Evolutionary conservation across 1,139 yeast genomes (phyloP).

Genomic region (Zhuliangozyma parablackwelliae): DNA sequence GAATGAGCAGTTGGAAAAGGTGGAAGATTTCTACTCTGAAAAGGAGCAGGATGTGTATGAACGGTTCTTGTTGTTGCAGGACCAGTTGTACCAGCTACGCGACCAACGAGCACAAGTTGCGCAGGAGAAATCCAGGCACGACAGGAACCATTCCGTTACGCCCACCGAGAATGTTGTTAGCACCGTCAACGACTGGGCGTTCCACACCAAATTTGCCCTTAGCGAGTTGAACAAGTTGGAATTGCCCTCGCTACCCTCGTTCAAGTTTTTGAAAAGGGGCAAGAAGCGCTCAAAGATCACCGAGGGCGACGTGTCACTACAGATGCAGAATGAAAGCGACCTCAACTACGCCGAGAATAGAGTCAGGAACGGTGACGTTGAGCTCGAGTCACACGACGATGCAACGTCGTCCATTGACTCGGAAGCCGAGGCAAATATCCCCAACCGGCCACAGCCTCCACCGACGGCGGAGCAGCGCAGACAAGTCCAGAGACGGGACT

Average conservation of each 20-base stretch:
- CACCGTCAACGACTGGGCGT: constrained; percentile 29
- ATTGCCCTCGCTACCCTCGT: constrained; percentile 55
- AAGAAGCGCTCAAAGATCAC: constrained; percentile 1
- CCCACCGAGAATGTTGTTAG: constrained; percentile 12
- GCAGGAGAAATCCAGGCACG: constrained; percentile 12
- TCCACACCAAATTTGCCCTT: constrained; percentile 28
- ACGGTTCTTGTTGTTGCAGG: constrained; percentile 59
- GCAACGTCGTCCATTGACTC: constrained; percentile 16
- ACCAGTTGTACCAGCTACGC: constrained; percentile 60
- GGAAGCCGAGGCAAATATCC: constrained; percentile 8
- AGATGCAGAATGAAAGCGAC: constrained; percentile 15
- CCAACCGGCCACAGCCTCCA: constrained; percentile 3
- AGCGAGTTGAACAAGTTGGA: constrained; percentile 42
- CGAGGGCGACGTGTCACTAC: constrained; percentile 14
- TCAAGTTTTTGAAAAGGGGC: constrained; percentile 34
- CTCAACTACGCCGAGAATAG: constrained; percentile 36
- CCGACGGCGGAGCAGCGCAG: constrained; percentile 14
- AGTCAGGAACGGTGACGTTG: constrained; percentile 33
- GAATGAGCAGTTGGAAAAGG: constrained; percentile 52
- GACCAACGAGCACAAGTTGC: constrained; percentile 40
- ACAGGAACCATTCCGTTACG: constrained; percentile 3
- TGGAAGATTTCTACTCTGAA: constrained; percentile 55
- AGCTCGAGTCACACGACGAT: constrained; percentile 10
- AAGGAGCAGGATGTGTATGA: constrained; percentile 60
- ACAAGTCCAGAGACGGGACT: constrained; percentile 28